Evolutionary conservation across 805 yeast genomes (phyloP), one percentile per base, ranked within the genome.

Genomic region (Blastobotrys terrestris): DNA sequence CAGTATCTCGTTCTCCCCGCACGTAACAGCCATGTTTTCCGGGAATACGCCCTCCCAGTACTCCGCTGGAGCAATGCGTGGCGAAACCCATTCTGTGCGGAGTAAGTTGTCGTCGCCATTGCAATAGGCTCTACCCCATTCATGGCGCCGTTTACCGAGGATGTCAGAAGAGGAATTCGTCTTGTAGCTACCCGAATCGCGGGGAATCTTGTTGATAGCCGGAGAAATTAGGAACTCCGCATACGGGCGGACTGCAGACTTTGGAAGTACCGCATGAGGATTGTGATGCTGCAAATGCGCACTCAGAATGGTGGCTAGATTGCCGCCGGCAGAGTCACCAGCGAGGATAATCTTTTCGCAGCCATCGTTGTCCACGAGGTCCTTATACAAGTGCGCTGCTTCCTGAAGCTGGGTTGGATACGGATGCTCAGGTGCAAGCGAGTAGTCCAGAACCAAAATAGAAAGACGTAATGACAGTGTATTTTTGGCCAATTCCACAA

Each of bases 281-380:
- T 43, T 39, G 6, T 42, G 45, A 42, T 52, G 45, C 5, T 42
- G 18, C 3, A 52, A 46, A 26, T 52, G 55, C 11, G 55, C 53
- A 16, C 19, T 13, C 47, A 55, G 20, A 7, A 22, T 44, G 5
- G 49, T 44, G 13, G 49, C 42, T 20, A 55, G 49, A 31, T 55
- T 55, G 8, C 55, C 58, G 35, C 58, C 58, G 1, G 55, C 58
- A 7, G 58, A 52, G 39, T 55, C 58, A 15, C 58, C 58, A n/a
- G 31, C 5, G 11, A 55, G 46, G 7, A 49, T 48, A 4, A 55
- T 41, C 45, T 52, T 52, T 15, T 35, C 47, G n/a, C 42, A 41
- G 18, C 45, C 46, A n/a, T 46, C 55, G 16, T 15, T 31, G 3
- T 52, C 54, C 2, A 46, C 50, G 20, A 55, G 40, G 16, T 31